Conservation (phyloP, 2,329 filamentous ascomycete species). For the Fusarium nelsonii region DNA sequence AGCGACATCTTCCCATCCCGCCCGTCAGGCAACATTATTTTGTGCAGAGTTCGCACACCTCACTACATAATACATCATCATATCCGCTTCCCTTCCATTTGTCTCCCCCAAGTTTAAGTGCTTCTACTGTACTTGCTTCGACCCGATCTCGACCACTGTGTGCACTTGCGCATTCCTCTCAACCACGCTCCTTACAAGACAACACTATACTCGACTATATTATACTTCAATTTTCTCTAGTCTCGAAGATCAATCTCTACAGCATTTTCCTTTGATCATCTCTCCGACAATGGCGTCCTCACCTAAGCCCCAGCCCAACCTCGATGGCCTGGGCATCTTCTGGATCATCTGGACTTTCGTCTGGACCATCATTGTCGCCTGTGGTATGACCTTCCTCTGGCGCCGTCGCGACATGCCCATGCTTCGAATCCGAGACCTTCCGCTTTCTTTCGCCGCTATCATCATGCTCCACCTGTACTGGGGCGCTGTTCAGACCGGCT, state of each 20-base stretch:
- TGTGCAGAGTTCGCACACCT: neutral
- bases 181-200: slow-evolving; percentile 40
- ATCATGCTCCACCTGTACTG: slow-evolving; percentile 59
- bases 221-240: slow-evolving; percentile 1
- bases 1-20: slow-evolving; percentile 6
- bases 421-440: slow-evolving; percentile 57
- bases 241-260: neutral
- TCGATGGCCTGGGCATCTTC: slow-evolving; percentile 58
- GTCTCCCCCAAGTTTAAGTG: neutral
- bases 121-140: slow-evolving; percentile 4
- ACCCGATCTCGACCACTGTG: neutral
- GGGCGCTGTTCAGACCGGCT: slow-evolving; percentile 56
- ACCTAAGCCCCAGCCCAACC: slow-evolving; percentile 47
- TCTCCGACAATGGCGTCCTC: slow-evolving; percentile 38
- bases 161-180: slow-evolving; percentile 37
- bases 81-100: slow-evolving; percentile 19
- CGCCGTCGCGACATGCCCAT: slow-evolving; percentile 56
- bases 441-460: slow-evolving; percentile 57
- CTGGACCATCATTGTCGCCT: slow-evolving; percentile 56
- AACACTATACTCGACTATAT: neutral
- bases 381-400: slow-evolving; percentile 58
- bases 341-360: slow-evolving; percentile 53
- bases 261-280: neutral
- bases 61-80: slow-evolving; percentile 37
- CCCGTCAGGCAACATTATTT: neutral